Evolutionary conservation across 2,329 filamentous ascomycete genomes (phyloP).

Genomic region (Penicillium occitanis): DNA sequence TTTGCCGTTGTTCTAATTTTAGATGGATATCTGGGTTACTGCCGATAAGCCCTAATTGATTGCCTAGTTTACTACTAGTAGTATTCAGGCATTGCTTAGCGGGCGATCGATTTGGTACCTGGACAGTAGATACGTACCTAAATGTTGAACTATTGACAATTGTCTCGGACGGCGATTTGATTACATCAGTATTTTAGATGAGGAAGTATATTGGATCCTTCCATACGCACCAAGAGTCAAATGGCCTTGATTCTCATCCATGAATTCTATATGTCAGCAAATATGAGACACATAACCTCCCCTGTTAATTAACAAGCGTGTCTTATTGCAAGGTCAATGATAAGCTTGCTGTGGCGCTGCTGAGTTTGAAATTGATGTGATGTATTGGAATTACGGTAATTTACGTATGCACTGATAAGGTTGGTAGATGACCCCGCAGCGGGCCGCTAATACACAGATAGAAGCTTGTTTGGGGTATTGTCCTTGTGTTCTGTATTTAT

Average conservation of each 20-base stretch:
- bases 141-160: background rate
- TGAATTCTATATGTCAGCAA: background rate
- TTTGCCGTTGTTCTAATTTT: background rate
- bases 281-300: background rate
- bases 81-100: background rate
- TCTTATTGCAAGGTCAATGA: background rate
- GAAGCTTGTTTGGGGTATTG: conserved; percentile 4
- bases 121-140: background rate
- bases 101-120: background rate
- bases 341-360: background rate
- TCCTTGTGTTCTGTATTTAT: background rate
- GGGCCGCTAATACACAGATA: conserved; percentile 1
- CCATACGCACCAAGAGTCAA: background rate
- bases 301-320: background rate
- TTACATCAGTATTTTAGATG: background rate
- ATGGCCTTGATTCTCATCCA: background rate
- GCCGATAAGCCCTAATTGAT: background rate
- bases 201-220: background rate
- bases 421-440: conserved; percentile 11
- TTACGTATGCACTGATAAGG: background rate
- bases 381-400: background rate
- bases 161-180: background rate
- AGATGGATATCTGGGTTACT: background rate
- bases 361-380: background rate
- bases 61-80: background rate